phyloP scores from a whole-genome alignment of 495 filamentous ascomycete genomes.

The Aspergillus coremiiformis region DNA sequence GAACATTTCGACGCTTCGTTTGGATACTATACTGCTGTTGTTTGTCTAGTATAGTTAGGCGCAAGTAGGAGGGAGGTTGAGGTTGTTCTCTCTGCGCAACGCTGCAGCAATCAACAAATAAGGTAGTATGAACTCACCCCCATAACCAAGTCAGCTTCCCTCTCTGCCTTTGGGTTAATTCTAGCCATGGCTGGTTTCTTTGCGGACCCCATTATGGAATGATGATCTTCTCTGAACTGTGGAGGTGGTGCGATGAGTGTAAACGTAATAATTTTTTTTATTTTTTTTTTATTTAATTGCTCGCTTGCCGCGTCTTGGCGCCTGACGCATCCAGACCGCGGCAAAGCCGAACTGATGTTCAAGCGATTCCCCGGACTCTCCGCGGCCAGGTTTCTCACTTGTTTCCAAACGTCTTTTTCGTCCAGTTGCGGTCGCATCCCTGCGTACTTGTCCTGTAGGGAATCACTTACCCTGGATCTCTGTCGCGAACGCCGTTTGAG shows the following conservation, averaged over 20 bases:
- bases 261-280: no score
- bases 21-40: conserved; percentile 82
- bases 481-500: not conserved
- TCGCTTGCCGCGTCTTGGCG: conserved; percentile 31
- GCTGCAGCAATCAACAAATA: not conserved
- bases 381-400: conserved; percentile 4
- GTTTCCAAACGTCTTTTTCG: not conserved
- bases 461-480: not conserved
- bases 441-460: not conserved
- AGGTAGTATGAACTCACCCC: conserved; percentile 47
- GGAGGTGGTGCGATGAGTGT: no score
- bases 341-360: conserved; percentile 11
- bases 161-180: conserved; percentile 27
- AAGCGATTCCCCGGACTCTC: conserved; percentile 21
- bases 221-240: not conserved
- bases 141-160: conserved; percentile 63
- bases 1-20: conserved; percentile 77
- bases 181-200: conserved; percentile 15
- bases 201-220: conserved; percentile 7
- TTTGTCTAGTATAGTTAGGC: conserved; percentile 56
- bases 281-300: no score
- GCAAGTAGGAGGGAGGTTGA: not conserved
- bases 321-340: conserved; percentile 8
- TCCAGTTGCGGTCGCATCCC: conserved; percentile 2
- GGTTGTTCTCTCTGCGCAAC: no score